Evolutionary conservation across 768 basidiomycete genomes (phyloP).

Genomic region (Coprinopsis strossmayeri): DNA sequence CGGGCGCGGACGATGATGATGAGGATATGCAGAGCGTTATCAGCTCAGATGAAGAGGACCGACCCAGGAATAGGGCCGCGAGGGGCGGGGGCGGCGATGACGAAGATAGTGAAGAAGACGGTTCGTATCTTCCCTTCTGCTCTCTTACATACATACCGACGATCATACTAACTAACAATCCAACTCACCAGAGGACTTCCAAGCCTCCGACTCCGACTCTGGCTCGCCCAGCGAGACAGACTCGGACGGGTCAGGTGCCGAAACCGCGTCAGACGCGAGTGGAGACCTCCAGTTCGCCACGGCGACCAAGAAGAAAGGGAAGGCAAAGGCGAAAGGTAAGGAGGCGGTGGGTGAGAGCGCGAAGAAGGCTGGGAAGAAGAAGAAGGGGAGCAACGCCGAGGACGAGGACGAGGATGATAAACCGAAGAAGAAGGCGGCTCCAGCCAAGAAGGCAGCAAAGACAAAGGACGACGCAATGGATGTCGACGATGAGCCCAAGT

Average conservation of each 20-base stretch:
- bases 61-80: constrained; percentile 40
- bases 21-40: constrained; percentile 82
- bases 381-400: constrained; percentile 32
- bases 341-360: no score
- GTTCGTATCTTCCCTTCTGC: constrained; percentile 23
- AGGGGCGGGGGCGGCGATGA: constrained; percentile 51
- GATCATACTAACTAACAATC: constrained; percentile 1
- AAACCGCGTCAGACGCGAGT: constrained; percentile 80
- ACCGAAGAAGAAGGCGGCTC: constrained; percentile 26
- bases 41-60: constrained; percentile 66
- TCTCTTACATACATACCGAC: neutral
- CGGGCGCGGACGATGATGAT: constrained; percentile 61
- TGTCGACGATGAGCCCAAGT: constrained; percentile 29
- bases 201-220: constrained; percentile 74
- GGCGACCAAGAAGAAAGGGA: constrained; percentile 36
- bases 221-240: constrained; percentile 84
- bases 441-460: constrained; percentile 38
- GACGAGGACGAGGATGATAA: constrained; percentile 33
- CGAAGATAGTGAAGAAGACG: constrained; percentile 73
- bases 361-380: constrained; percentile 18
- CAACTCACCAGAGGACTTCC: constrained; percentile 74
- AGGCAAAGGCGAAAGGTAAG: constrained; percentile 33
- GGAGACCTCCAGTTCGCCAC: constrained; percentile 64
- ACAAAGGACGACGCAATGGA: constrained; percentile 42
- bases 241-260: constrained; percentile 59